Evolutionary conservation across 352 stramenopile genomes (phyloP).

Genomic region (Pythium aphanidermatum): DNA sequence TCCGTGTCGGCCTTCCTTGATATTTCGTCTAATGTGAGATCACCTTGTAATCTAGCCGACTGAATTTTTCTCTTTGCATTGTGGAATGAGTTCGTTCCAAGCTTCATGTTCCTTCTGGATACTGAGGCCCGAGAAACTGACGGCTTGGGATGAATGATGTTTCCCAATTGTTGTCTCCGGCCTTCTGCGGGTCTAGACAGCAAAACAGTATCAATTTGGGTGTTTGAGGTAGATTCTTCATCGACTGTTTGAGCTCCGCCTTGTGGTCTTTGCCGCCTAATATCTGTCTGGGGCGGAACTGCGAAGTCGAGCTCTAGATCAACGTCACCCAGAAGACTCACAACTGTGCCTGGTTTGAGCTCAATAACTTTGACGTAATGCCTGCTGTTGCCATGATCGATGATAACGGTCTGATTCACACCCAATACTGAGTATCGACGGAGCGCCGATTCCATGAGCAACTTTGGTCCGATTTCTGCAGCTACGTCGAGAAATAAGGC

Average conservation of each 20-base stretch:
- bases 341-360: slow-evolving; percentile 33
- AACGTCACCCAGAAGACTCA: slow-evolving; percentile 62
- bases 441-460: slow-evolving; percentile 52
- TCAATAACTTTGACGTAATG: slow-evolving; percentile 48
- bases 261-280: slow-evolving; percentile 13
- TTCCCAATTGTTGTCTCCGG: too few relatives aligned
- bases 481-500: slow-evolving; percentile 40
- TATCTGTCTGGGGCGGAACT: slow-evolving; percentile 23
- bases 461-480: slow-evolving; percentile 50
- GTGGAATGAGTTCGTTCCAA: slow-evolving; percentile 7
- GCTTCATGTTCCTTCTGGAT: neutral
- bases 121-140: neutral
- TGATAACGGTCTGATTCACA: slow-evolving; percentile 39
- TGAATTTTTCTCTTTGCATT: slow-evolving; percentile 4
- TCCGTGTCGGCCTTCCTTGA: slow-evolving; percentile 4
- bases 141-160: slow-evolving; percentile 1
- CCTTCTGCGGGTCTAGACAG: too few relatives aligned
- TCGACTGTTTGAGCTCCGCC: too few relatives aligned
- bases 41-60: neutral
- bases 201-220: too few relatives aligned
- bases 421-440: slow-evolving; percentile 53
- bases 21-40: neutral
- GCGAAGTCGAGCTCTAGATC: slow-evolving; percentile 59
- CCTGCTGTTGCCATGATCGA: slow-evolving; percentile 36
- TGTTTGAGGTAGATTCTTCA: neutral